These are phyloP conservation scores for Cyanophora paradoxa DNA, from an alignment of 78 protist species.

Conservation along the genomic window DNA sequence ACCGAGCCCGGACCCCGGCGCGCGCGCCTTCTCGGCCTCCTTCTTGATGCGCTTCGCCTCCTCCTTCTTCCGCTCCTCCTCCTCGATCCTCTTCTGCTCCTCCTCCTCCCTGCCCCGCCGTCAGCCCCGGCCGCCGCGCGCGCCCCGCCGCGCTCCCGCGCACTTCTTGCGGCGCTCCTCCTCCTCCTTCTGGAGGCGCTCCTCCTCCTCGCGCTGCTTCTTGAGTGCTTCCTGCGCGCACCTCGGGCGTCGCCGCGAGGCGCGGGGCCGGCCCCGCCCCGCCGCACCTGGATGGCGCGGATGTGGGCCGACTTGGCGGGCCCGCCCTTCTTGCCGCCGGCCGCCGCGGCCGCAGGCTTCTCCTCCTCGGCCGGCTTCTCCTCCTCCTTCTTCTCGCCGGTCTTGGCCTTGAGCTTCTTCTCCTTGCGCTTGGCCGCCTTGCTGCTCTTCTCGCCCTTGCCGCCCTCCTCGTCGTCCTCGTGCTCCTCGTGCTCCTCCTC, in stretches of 20 bases:
- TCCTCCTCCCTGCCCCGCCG: not conserved
- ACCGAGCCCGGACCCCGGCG: not conserved
- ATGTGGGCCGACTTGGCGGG: too few species aligned
- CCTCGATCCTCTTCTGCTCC: not conserved
- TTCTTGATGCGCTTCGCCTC: not conserved
- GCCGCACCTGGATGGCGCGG: too few species aligned
- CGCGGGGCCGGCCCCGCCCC: too few species aligned
- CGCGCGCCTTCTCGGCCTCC: not conserved
- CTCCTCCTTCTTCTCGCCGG: not conserved
- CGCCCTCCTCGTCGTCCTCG: not conserved
- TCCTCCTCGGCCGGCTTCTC: not conserved
- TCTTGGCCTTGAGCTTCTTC: not conserved
- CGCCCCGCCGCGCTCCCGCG: not conserved
- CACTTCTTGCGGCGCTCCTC: not conserved
- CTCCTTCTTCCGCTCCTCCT: not conserved
- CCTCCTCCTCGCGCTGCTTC: not conserved
- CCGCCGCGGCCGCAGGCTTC: not conserved
- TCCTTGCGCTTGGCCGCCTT: not conserved
- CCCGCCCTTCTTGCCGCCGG: not conserved
- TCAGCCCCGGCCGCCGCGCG: not conserved
- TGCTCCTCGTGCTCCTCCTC: not conserved
- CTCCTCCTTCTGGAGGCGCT: not conserved
- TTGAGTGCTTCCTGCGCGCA: not conserved
- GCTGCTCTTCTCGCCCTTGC: not conserved
- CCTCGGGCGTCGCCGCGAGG: not conserved